Evolutionary conservation across 768 basidiomycete species (phyloP), one percentile per base, ranked within the genome.

Genomic region (Trametes maxima): DNA sequence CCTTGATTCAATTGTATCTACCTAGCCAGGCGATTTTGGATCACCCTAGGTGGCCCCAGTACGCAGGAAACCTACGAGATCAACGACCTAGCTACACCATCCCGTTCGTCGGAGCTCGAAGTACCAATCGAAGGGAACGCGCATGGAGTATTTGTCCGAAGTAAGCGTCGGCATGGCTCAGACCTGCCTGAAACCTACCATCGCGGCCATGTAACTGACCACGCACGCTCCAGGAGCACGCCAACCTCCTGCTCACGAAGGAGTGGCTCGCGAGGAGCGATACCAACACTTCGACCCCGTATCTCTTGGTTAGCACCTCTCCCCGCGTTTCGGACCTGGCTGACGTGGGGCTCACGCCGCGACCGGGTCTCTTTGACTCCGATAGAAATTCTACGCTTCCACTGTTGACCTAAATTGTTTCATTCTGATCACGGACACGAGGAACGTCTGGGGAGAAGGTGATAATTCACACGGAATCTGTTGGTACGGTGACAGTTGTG

Each of bases 181-280:
- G 2, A 51, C 12, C 19, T 44, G 47, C 47, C 49, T 44, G 33
- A 45, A 28, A 14, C n/a, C 28, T 24, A 36, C 21, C 36, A 33
- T 50, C 47, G 46, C 55, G 57, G 45, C 42, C 54, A 19, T 33
- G 8, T 33, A 3, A 8, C 28, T 21, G 39, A 64, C 55, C 39
- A 54, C 17, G 11, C 37, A 5, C 19, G 13, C 33, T 0, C 21
- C 49, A 91, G 89, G 83, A 84, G 49, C 78, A 85, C 57, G 76
- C 80, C 36, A 84, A 83, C 55, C 69, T 72, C 36, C 78, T 92
- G 35, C 75, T 88, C 28, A 75, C 75, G 57, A 88, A 85, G 70
- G 89, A 91, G 72, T 92, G 90, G 90, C 78, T 92, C 13, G 83
- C 83, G 35, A 90, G 88, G 71, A 76, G 81, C 52, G 86, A 91